Percentiles rank a stretch among this genome's conserved stretches.
Conservation (phyloP, 2,329 filamentous ascomycete genomes). For the Xylaria sp. region DNA sequence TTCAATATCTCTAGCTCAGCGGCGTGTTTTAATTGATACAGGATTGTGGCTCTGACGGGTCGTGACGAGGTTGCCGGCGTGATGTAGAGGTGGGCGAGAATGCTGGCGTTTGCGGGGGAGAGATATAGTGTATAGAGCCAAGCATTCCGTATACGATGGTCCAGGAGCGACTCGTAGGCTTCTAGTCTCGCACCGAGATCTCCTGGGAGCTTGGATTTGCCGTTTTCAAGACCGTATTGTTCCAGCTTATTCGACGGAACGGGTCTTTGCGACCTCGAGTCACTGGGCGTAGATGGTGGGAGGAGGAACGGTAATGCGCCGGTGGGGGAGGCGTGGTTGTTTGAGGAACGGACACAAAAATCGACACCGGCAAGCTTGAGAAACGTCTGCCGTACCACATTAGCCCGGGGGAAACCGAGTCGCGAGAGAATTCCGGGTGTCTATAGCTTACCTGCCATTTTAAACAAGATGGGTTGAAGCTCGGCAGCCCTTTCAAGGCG, state of each 20-base stretch:
- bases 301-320: conserved; percentile 90
- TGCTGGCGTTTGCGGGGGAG: conserved; percentile 70
- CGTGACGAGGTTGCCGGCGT: conserved; percentile 66
- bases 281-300: conserved; percentile 57
- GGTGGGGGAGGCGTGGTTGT: conserved; percentile 91
- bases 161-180: conserved; percentile 81
- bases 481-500: conserved; percentile 70
- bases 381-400: conserved; percentile 69
- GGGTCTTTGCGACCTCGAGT: conserved; percentile 51
- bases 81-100: conserved; percentile 80
- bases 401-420: conserved; percentile 1
- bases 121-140: conserved; percentile 92
- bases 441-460: conserved; percentile 85
- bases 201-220: conserved; percentile 56
- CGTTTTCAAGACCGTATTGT: conserved; percentile 71
- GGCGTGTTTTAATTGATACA: conserved; percentile 74
- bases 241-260: conserved; percentile 74
- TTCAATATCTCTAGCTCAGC: conserved; percentile 80
- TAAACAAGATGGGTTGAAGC: conserved; percentile 91
- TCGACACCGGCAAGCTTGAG: conserved; percentile 79
- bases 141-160: conserved; percentile 81
- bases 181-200: conserved; percentile 68
- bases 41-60: conserved; percentile 71
- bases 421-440: not conserved
- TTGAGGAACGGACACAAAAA: conserved; percentile 76